Evolutionary conservation across 768 basidiomycete genomes (phyloP).

Genomic region (Tricholoma flavovirens): DNA sequence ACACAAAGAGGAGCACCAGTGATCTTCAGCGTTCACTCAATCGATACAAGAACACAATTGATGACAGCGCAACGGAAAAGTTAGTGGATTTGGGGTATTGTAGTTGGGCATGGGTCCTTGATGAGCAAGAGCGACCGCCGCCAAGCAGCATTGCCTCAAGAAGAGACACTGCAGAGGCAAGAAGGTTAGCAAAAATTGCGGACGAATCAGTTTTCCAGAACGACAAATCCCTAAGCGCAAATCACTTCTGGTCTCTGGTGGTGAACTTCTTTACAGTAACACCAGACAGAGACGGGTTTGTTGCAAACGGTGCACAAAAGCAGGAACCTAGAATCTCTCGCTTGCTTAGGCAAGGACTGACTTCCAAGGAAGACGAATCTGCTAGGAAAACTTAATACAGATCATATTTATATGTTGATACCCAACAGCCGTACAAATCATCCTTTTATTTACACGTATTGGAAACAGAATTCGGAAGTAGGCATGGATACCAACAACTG

Average conservation of each 20-base stretch:
- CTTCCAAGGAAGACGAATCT: not conserved
- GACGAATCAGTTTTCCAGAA: constrained; percentile 59
- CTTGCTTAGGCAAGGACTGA: not conserved
- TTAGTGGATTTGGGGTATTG: constrained; percentile 49
- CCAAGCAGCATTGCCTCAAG: constrained; percentile 90
- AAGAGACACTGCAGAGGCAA: constrained; percentile 78
- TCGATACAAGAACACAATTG: constrained; percentile 17
- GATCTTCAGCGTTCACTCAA: constrained; percentile 37
- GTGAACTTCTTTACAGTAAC: constrained; percentile 56
- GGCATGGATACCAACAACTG: not conserved
- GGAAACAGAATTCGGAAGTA: not conserved
- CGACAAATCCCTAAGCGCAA: constrained; percentile 53
- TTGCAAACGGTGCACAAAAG: not conserved
- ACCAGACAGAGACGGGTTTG: constrained; percentile 34
- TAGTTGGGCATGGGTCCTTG: constrained; percentile 84
- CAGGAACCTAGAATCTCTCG: not conserved
- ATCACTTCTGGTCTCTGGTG: constrained; percentile 67
- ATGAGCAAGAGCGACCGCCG: constrained; percentile 77
- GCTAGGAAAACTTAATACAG: not conserved
- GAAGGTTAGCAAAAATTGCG: constrained; percentile 65
- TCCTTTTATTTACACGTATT: not conserved
- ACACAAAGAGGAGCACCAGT: constrained; percentile 49
- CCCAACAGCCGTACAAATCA: not conserved
- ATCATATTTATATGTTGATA: not conserved
- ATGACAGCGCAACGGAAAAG: constrained; percentile 9